phyloP scores from a whole-genome alignment of 208 protist genomes.

The Leishmania turanica region DNA sequence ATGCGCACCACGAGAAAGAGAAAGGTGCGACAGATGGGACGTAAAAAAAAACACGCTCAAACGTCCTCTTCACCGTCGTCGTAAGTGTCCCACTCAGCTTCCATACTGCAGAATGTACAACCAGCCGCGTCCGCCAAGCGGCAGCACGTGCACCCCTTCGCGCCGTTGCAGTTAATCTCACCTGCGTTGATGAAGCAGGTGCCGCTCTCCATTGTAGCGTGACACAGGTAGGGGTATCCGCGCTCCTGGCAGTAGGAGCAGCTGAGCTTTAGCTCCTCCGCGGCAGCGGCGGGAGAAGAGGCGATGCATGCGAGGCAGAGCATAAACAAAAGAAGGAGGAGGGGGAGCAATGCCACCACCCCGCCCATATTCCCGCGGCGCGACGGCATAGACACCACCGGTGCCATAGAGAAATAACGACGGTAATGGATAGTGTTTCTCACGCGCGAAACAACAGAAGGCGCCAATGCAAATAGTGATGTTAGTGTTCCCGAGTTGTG shows the following conservation, averaged over 20 bases:
- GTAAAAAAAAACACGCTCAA: neutral
- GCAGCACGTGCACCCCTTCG: conserved; percentile 39
- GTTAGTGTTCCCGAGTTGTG: neutral
- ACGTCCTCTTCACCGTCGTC: conserved; percentile 31
- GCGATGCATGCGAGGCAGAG: neutral
- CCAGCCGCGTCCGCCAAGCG: conserved; percentile 24
- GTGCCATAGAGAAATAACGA: neutral
- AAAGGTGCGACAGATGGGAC: neutral
- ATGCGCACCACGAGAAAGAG: neutral
- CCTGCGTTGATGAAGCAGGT: conserved; percentile 28
- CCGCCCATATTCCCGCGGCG: neutral
- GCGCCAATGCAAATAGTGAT: neutral
- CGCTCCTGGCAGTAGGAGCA: conserved; percentile 42
- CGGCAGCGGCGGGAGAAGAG: neutral
- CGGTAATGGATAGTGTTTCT: neutral
- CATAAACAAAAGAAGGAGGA: neutral
- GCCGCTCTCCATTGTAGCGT: conserved; percentile 27
- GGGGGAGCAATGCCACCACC: neutral
- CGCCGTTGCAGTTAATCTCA: conserved; percentile 21
- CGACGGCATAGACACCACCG: neutral
- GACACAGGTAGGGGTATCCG: conserved; percentile 58
- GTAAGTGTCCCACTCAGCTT: conserved; percentile 32
- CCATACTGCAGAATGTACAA: conserved; percentile 35
- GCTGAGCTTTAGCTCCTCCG: conserved; percentile 1
- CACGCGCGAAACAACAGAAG: neutral